A percentile compares a stretch with the other conserved stretches of the same genome.
Evolutionary conservation across 176 grass and related monocot genomes (phyloP).

Genomic region (Melocanna baccifera): DNA sequence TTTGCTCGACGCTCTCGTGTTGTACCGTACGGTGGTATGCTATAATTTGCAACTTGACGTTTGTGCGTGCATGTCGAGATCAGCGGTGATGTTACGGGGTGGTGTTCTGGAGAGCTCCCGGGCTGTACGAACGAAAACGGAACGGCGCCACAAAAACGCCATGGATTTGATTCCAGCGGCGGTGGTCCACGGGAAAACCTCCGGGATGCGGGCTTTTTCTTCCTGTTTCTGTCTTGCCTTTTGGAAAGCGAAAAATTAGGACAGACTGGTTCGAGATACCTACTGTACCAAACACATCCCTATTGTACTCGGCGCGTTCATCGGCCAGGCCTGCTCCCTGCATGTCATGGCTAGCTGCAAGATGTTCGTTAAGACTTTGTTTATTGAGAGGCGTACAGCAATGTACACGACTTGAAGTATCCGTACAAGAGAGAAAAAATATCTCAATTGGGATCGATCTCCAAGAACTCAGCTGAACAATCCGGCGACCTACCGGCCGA

Average conservation of each 20-base stretch:
- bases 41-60: neutral
- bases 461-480: neutral
- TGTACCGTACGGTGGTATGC: neutral
- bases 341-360: neutral
- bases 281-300: neutral
- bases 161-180: neutral
- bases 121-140: conserved; percentile 40
- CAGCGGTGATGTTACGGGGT: neutral
- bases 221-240: too few relatives aligned
- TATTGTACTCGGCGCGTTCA: neutral
- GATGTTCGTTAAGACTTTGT: neutral
- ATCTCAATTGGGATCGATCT: neutral
- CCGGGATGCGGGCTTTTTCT: neutral
- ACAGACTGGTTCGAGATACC: conserved; percentile 8
- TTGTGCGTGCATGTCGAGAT: conserved; percentile 2
- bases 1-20: neutral
- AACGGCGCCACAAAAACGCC: neutral
- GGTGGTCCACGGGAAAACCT: conserved; percentile 20
- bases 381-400: neutral
- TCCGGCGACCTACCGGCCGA: neutral
- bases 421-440: neutral
- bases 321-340: neutral
- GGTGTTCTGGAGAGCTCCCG: conserved; percentile 9
- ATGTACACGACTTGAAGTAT: too few relatives aligned
- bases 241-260: neutral